Evolutionary conservation across 805 yeast genomes (phyloP).

Genomic region (Candida michaelii): DNA sequence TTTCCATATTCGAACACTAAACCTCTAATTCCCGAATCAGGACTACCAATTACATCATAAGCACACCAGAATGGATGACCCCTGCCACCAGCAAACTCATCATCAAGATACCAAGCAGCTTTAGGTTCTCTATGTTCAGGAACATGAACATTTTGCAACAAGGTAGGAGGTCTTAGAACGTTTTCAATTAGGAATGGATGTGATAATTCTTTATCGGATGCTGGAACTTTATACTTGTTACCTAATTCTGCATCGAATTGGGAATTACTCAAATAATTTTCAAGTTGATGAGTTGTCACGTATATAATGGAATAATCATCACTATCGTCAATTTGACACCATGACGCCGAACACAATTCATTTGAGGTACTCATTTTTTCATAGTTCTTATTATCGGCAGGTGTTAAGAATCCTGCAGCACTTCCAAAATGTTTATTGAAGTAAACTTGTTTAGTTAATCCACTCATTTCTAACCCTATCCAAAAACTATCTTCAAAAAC

Average conservation of each 20-base stretch:
- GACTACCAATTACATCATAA: conserved; percentile 32
- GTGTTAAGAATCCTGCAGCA: conserved; percentile 32
- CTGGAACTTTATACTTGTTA: conserved; percentile 16
- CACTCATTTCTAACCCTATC: conserved; percentile 36
- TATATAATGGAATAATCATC: conserved; percentile 27
- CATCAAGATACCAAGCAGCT: conserved; percentile 24
- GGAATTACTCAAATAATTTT: conserved; percentile 23
- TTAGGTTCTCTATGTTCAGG: conserved; percentile 25
- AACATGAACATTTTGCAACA: conserved; percentile 16
- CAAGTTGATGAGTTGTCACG: conserved; percentile 36
- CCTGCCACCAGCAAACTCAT: conserved; percentile 16
- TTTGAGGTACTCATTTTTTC: conserved; percentile 20
- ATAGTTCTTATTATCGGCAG: conserved; percentile 22
- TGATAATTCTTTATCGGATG: conserved; percentile 14
- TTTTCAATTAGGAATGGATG: conserved; percentile 23
- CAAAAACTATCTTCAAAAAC: conserved; percentile 29
- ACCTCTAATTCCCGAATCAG: conserved; percentile 20
- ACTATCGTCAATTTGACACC: conserved; percentile 32
- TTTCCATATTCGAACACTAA: conserved; percentile 17
- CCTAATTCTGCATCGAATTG: conserved; percentile 17
- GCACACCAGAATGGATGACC: conserved; percentile 33
- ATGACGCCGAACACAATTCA: conserved; percentile 38
- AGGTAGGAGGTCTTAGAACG: conserved; percentile 26
- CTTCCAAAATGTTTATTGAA: conserved; percentile 28
- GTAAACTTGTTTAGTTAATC: conserved; percentile 18